Conservation (phyloP, 805 yeast species). For the Cyberlindnera saturnus region DNA sequence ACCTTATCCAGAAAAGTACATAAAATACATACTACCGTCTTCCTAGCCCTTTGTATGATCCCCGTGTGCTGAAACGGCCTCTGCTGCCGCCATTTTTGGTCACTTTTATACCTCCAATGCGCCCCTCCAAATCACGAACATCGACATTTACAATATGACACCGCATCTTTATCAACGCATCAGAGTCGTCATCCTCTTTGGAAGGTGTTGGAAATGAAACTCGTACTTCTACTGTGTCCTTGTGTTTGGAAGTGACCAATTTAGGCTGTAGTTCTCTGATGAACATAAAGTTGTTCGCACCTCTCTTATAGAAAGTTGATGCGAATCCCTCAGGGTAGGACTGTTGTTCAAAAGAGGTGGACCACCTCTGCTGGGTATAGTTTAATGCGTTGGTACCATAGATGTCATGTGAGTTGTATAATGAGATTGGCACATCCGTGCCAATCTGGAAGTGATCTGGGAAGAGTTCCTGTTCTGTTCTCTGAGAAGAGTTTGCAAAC, state of each 20-base stretch:
- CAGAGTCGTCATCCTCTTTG: constrained; percentile 14
- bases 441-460: constrained; percentile 7
- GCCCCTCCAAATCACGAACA: constrained; percentile 35
- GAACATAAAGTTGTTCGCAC: constrained; percentile 45
- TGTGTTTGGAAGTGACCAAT: constrained; percentile 33
- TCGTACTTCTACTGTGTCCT: constrained; percentile 33
- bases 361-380: background rate
- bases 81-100: constrained; percentile 3
- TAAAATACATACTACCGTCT: background rate
- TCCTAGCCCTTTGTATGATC: constrained; percentile 1
- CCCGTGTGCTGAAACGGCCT: background rate
- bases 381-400: background rate
- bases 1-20: background rate
- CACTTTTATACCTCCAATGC: constrained; percentile 23
- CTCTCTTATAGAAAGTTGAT: constrained; percentile 42
- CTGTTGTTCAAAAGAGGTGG: constrained; percentile 9
- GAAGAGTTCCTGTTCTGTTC: constrained; percentile 8
- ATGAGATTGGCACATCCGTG: constrained; percentile 4
- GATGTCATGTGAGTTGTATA: background rate
- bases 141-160: constrained; percentile 38
- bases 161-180: constrained; percentile 26
- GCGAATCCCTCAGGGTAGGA: constrained; percentile 43
- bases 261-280: constrained; percentile 44
- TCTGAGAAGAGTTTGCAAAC: constrained; percentile 1
- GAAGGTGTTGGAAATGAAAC: constrained; percentile 32